Evolutionary conservation across 2,329 filamentous ascomycete genomes (phyloP).

Genomic region (Mycosphaerella arachidis): DNA sequence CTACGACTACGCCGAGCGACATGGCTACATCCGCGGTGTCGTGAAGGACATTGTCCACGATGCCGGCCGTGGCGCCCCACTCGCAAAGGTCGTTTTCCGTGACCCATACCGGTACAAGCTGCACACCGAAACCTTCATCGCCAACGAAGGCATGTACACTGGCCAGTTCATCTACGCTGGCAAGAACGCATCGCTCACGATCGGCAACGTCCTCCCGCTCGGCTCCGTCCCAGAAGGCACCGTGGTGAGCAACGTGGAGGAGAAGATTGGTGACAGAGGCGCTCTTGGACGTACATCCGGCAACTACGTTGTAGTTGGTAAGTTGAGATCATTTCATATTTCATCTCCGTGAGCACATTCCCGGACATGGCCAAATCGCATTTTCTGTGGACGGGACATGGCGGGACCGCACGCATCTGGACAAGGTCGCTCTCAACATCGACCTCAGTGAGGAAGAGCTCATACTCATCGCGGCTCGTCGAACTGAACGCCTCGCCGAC

Average conservation of each 20-base stretch:
- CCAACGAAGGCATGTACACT: conserved; percentile 99
- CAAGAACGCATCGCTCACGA: conserved; percentile 94
- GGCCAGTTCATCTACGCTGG: conserved; percentile 99
- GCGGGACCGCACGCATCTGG: too few relatives aligned
- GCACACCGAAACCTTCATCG: conserved; percentile 98
- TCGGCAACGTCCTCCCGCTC: conserved; percentile 96
- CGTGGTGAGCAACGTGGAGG: conserved; percentile 98
- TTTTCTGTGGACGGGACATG: too few relatives aligned
- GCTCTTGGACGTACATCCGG: conserved; percentile 93
- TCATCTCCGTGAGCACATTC: too few relatives aligned
- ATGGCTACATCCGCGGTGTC: conserved; percentile 95
- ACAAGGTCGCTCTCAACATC: too few relatives aligned
- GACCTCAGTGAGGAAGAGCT: too few relatives aligned
- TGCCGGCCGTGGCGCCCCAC: conserved; percentile 93
- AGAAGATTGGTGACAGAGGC: conserved; percentile 97
- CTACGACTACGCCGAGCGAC: conserved; percentile 73
- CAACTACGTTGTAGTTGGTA: conserved; percentile 89
- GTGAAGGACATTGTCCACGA: conserved; percentile 99
- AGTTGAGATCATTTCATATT: too few relatives aligned
- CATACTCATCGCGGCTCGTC: too few relatives aligned
- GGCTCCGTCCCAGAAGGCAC: conserved; percentile 97
- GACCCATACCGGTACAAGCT: conserved; percentile 98
- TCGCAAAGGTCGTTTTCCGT: conserved; percentile 95
- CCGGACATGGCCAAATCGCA: too few relatives aligned
- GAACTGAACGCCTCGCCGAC: too few relatives aligned